Conservation (phyloP, 2,329 filamentous ascomycete species). For the Exophiala sp. region DNA sequence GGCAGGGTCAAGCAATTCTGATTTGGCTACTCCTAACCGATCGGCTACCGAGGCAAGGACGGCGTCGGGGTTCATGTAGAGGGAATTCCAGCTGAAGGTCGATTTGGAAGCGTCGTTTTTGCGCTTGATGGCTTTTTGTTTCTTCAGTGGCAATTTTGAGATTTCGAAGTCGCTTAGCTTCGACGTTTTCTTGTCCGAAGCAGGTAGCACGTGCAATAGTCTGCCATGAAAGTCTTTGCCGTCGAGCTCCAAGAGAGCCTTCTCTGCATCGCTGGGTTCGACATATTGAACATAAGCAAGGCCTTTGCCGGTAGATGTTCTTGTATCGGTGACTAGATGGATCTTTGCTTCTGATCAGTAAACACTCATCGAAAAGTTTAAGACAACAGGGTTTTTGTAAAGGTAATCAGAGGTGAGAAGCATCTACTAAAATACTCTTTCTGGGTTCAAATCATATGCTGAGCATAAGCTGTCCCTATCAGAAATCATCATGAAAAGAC, state of each 20-base stretch:
- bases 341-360: slow-evolving; percentile 62
- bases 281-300: slow-evolving; percentile 83
- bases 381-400: slow-evolving; percentile 27
- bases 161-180: slow-evolving; percentile 84
- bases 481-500: slow-evolving; percentile 79
- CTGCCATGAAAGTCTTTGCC: slow-evolving; percentile 88
- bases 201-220: slow-evolving; percentile 84
- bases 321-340: slow-evolving; percentile 73
- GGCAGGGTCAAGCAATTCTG: slow-evolving; percentile 90
- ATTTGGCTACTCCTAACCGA: slow-evolving; percentile 83
- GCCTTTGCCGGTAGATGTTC: slow-evolving; percentile 73
- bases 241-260: slow-evolving; percentile 76
- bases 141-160: slow-evolving; percentile 88
- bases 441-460: slow-evolving; percentile 86
- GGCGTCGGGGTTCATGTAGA: slow-evolving; percentile 94
- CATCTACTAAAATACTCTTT: slow-evolving; percentile 99
- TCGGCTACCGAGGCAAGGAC: slow-evolving; percentile 86
- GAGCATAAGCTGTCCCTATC: slow-evolving; percentile 99
- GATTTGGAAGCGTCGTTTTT: slow-evolving; percentile 74
- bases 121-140: slow-evolving; percentile 84
- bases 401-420: slow-evolving; percentile 74
- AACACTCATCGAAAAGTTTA: slow-evolving; percentile 15
- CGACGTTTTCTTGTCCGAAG: slow-evolving; percentile 73
- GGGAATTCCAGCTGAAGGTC: slow-evolving; percentile 96
- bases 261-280: slow-evolving; percentile 67